phyloP scores from a whole-genome alignment of 1,284 basidiomycete genomes.

The Coniferiporia weirii region DNA sequence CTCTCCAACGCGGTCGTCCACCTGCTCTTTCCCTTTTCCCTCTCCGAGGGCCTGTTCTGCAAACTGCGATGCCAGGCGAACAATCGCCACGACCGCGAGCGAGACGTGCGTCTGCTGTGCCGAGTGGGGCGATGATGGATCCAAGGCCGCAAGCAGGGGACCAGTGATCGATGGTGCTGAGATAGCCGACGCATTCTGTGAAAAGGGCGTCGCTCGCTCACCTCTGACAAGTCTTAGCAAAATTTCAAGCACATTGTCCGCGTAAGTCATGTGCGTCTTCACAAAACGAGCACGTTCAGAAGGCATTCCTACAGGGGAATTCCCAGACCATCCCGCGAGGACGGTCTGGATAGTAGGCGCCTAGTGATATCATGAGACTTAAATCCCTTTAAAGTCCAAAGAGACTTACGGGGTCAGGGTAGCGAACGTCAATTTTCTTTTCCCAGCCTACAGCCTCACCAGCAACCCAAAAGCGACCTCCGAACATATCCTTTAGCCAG shows the following conservation, averaged over 20 bases:
- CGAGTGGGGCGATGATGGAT: constrained; percentile 71
- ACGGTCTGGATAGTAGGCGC: constrained; percentile 88
- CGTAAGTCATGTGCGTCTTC: constrained; percentile 77
- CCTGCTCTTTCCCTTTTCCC: constrained; percentile 57
- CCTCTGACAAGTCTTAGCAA: constrained; percentile 84
- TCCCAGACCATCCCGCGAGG: constrained; percentile 81
- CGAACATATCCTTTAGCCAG: constrained; percentile 87
- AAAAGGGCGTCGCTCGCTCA: constrained; percentile 72
- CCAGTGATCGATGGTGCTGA: constrained; percentile 57
- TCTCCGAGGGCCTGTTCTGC: constrained; percentile 67
- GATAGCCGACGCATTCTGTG: constrained; percentile 52
- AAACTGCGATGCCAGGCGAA: constrained; percentile 78
- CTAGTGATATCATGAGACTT: constrained; percentile 34
- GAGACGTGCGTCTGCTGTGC: constrained; percentile 90
- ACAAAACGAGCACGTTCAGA: constrained; percentile 84
- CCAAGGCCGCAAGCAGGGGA: constrained; percentile 62
- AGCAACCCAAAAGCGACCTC: constrained; percentile 73
- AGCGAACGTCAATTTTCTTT: constrained; percentile 85
- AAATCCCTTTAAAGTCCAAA: constrained; percentile 16
- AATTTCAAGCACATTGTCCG: constrained; percentile 87
- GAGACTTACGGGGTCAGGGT: constrained; percentile 86
- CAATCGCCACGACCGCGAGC: constrained; percentile 86
- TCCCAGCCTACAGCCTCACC: constrained; percentile 81
- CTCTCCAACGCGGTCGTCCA: constrained; percentile 79
- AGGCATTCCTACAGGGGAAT: constrained; percentile 69